Evolutionary conservation across 768 basidiomycete genomes (phyloP).

Genomic region (Mycena vitilis): DNA sequence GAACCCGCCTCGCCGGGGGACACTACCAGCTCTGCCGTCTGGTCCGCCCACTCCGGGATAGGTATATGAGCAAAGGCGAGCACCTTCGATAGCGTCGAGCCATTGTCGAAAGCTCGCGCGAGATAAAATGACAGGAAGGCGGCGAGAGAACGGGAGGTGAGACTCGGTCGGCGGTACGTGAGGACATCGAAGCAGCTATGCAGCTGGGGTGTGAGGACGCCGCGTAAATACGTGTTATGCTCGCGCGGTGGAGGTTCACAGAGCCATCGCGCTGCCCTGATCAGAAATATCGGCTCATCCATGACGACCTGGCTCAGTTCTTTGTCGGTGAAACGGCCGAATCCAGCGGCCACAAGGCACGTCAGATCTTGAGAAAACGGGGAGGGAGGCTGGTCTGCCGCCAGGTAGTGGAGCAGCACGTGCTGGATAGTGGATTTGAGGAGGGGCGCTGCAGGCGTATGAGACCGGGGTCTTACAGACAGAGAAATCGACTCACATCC

Average conservation of each 20-base stretch:
- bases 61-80: neutral
- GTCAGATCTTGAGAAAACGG: constrained; percentile 1
- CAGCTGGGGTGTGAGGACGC: too few species aligned
- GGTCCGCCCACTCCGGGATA: constrained; percentile 3
- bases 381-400: neutral
- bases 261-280: constrained; percentile 12
- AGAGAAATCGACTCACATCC: neutral
- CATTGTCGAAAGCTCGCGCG: neutral
- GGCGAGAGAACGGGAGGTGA: constrained; percentile 1
- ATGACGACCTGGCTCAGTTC: neutral
- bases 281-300: constrained; percentile 18
- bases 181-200: neutral
- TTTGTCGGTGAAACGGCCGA: constrained; percentile 5
- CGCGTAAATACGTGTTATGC: too few species aligned
- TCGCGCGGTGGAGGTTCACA: neutral
- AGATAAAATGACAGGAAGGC: constrained; percentile 6
- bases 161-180: neutral
- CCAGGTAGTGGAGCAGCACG: constrained; percentile 8
- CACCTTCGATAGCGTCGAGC: neutral
- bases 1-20: neutral
- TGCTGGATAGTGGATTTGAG: constrained; percentile 2
- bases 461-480: neutral
- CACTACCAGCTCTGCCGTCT: neutral
- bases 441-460: neutral
- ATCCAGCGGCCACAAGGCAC: neutral